Conservation (phyloP, 1,284 basidiomycete species). For the Moesziomyces antarcticus region DNA sequence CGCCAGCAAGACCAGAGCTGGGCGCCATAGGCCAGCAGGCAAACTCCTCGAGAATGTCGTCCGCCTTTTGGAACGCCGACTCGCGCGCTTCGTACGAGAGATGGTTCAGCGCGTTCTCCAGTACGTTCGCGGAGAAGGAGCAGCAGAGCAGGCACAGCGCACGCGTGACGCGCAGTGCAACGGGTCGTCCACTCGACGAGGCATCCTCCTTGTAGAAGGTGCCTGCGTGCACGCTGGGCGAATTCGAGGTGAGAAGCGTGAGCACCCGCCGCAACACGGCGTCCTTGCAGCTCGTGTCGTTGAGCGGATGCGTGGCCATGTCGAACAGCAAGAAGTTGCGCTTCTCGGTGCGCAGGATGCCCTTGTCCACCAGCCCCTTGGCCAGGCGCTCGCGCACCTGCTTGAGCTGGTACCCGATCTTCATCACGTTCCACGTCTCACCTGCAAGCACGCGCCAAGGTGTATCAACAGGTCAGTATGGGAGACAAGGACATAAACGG, state of each 20-base stretch:
- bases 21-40: conserved; percentile 67
- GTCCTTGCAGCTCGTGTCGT: conserved; percentile 62
- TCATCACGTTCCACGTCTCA: conserved; percentile 67
- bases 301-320: conserved; percentile 67
- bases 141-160: conserved; percentile 62
- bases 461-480: not conserved
- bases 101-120: conserved; percentile 65
- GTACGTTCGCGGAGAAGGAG: conserved; percentile 61
- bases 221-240: conserved; percentile 47
- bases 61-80: conserved; percentile 59
- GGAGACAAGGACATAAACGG: not conserved
- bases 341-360: conserved; percentile 66
- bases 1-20: conserved; percentile 41
- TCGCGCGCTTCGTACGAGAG: conserved; percentile 61
- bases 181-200: conserved; percentile 12
- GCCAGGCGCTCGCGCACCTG: conserved; percentile 66
- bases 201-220: conserved; percentile 60
- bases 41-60: conserved; percentile 61
- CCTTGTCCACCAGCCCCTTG: conserved; percentile 67
- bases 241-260: conserved; percentile 53
- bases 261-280: conserved; percentile 62
- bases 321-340: conserved; percentile 67
- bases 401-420: conserved; percentile 66
- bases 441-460: conserved; percentile 10
- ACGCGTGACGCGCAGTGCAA: conserved; percentile 57